These are phyloP conservation scores for Boletus reticulatus DNA, from an alignment of 768 basidiomycete species.

Conservation along the genomic window DNA sequence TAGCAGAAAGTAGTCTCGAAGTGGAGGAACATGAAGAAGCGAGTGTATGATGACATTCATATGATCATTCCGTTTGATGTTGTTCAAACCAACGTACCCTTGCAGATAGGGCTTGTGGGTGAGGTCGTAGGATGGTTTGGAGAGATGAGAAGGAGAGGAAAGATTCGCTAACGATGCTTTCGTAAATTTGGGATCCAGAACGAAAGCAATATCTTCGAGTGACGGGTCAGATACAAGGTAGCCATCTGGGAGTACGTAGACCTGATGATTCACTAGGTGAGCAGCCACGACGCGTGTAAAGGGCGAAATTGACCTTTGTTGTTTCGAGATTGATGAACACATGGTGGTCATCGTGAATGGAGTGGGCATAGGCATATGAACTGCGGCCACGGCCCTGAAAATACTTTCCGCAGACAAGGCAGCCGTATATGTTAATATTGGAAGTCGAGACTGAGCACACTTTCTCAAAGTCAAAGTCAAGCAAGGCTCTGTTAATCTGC, in stretches of 20 bases:
- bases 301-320: constrained; percentile 56
- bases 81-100: constrained; percentile 95
- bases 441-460: constrained; percentile 95
- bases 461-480: constrained; percentile 99
- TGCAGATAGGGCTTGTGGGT: constrained; percentile 78
- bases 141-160: constrained; percentile 55
- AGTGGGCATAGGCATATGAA: constrained; percentile 95
- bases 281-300: constrained; percentile 16
- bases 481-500: constrained; percentile 84
- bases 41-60: constrained; percentile 97
- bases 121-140: constrained; percentile 84
- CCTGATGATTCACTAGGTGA: constrained; percentile 47
- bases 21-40: constrained; percentile 84
- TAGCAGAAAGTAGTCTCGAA: constrained; percentile 85
- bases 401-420: constrained; percentile 97
- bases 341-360: constrained; percentile 97
- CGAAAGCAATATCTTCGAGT: constrained; percentile 89
- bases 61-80: constrained; percentile 96
- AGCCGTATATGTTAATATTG: constrained; percentile 97
- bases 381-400: constrained; percentile 95
- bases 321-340: constrained; percentile 97
- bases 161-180: constrained; percentile 49
- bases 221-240: constrained; percentile 97
- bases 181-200: constrained; percentile 89
- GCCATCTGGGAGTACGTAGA: constrained; percentile 96